Evolutionary conservation across 1,284 basidiomycete genomes (phyloP).

Genomic region (Paramarasmius palmivorus): DNA sequence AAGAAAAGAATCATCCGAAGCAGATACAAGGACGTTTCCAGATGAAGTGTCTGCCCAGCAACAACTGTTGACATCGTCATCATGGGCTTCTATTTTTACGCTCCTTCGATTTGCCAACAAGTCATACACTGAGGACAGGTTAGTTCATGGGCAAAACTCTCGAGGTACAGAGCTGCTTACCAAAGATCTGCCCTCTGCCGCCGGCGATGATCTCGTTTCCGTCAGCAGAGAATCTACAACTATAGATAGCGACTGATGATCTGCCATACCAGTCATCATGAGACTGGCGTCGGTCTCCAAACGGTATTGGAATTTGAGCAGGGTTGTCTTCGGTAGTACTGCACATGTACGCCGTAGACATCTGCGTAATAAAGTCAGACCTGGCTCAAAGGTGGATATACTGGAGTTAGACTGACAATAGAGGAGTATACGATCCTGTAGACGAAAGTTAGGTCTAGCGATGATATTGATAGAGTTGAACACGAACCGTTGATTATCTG

Average conservation of each 20-base stretch:
- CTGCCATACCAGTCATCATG: constrained; percentile 40
- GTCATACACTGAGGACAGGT: constrained; percentile 77
- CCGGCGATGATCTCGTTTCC: constrained; percentile 89
- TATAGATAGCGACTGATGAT: constrained; percentile 55
- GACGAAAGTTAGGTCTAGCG: constrained; percentile 3
- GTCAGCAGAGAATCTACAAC: constrained; percentile 94
- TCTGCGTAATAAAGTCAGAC: constrained; percentile 23
- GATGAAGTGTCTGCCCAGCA: constrained; percentile 93
- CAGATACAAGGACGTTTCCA: constrained; percentile 92
- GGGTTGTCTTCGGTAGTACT: constrained; percentile 74
- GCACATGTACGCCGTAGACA: constrained; percentile 83
- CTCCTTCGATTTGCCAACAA: constrained; percentile 78
- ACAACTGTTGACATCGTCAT: constrained; percentile 93
- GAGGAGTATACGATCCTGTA: constrained; percentile 89
- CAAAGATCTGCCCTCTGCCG: constrained; percentile 76
- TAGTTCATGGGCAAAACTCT: neutral
- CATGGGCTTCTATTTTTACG: constrained; percentile 84
- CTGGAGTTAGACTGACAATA: constrained; percentile 51
- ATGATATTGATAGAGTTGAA: neutral
- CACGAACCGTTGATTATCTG: constrained; percentile 82
- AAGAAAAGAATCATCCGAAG: constrained; percentile 90
- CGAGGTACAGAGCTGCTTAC: constrained; percentile 37
- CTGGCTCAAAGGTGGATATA: too few species aligned
- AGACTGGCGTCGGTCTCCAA: constrained; percentile 48
- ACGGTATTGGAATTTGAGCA: constrained; percentile 74